Conservation (phyloP, 164 flowering plant genomes). For the Annona cherimola region DNA sequence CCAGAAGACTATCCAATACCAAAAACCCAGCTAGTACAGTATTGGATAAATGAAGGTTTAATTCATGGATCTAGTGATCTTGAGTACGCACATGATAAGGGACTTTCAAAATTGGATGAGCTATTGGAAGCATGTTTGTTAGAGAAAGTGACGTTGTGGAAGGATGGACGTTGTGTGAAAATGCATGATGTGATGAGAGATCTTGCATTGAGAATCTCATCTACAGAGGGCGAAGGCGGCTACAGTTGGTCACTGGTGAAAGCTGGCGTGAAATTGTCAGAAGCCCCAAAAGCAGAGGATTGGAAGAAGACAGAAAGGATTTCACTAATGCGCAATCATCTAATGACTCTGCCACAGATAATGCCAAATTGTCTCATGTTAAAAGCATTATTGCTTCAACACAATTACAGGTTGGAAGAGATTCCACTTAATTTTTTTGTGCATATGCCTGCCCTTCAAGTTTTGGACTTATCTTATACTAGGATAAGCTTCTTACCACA, state of each 20-base stretch:
- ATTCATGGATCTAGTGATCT: background rate
- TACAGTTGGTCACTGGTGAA: background rate
- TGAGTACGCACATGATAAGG: background rate
- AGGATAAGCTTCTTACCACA: constrained; percentile 9
- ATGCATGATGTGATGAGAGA: constrained; percentile 6
- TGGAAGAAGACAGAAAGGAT: constrained; percentile 4
- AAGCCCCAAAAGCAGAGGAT: constrained; percentile 1
- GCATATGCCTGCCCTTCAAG: constrained; percentile 9
- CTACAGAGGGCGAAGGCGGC: background rate
- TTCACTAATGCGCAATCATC: background rate
- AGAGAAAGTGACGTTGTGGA: background rate
- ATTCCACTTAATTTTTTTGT: constrained; percentile 17
- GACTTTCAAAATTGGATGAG: background rate
- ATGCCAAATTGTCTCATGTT: background rate
- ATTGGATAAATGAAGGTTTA: background rate
- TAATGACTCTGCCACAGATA: background rate
- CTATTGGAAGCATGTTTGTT: constrained; percentile 1
- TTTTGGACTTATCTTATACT: constrained; percentile 13
- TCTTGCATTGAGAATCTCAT: constrained; percentile 7
- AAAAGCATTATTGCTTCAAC: constrained; percentile 8
- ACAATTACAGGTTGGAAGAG: background rate
- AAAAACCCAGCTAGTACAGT: background rate
- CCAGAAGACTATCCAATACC: background rate
- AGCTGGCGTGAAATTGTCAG: background rate
- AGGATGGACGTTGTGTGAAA: too few relatives aligned